These are phyloP conservation scores for Colletotrichum tofieldiae DNA, from an alignment of 2,329 filamentous ascomycete species.

Conservation along the genomic window DNA sequence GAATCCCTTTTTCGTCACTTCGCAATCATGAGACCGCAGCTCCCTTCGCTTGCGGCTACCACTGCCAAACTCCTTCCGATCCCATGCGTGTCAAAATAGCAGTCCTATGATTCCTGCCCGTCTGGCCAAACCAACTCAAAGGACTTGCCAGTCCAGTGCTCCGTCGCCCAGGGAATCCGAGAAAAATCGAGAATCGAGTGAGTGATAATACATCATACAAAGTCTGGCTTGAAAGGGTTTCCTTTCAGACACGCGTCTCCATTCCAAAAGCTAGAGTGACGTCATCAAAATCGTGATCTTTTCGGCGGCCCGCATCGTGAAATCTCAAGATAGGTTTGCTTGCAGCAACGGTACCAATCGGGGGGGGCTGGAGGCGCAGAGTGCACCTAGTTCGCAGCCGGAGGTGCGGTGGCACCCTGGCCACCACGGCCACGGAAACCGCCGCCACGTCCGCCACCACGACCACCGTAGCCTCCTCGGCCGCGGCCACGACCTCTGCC, in stretches of 20 bases:
- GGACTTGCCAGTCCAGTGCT: conserved; percentile 37
- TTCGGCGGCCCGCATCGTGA: not conserved
- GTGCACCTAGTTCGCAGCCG: conserved; percentile 34
- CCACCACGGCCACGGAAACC: conserved; percentile 53
- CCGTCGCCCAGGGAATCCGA: conserved; percentile 39
- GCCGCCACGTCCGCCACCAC: conserved; percentile 53
- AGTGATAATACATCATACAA: conserved; percentile 42
- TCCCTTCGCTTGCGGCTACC: conserved; percentile 31
- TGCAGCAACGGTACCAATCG: too few relatives aligned
- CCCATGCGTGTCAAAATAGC: conserved; percentile 42
- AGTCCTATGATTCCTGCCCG: conserved; percentile 41
- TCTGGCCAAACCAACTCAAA: conserved; percentile 28
- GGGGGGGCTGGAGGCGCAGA: not conserved
- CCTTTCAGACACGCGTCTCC: conserved; percentile 11
- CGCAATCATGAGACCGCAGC: conserved; percentile 38
- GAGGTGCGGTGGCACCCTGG: conserved; percentile 13
- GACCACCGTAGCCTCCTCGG: conserved; percentile 62
- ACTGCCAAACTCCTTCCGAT: conserved; percentile 43
- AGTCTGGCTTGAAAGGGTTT: conserved; percentile 20
- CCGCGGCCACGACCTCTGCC: conserved; percentile 85
- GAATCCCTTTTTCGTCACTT: conserved; percentile 32
- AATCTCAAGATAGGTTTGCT: not conserved
- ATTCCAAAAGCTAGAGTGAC: conserved; percentile 21
- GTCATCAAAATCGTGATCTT: conserved; percentile 19
- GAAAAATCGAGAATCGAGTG: conserved; percentile 36